phyloP scores from a whole-genome alignment of 139 green algal genomes.

The Coccomyxa sp. region DNA sequence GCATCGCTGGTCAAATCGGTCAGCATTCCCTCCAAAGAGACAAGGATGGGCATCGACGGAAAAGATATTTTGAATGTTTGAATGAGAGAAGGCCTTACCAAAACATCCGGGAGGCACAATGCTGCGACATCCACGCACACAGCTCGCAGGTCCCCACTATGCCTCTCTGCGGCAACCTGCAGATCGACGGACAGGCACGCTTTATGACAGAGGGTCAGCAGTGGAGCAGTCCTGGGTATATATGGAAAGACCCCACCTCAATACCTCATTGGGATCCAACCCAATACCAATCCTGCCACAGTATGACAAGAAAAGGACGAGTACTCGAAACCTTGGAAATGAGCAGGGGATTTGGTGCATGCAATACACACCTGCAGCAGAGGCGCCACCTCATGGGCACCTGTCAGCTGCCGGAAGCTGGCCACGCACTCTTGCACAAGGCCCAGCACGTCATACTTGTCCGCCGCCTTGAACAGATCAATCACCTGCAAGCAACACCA shows the following conservation, averaged over 20 bases:
- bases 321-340: background rate
- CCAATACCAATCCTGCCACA: background rate
- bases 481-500: constrained; percentile 7
- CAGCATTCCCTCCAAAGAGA: background rate
- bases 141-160: constrained; percentile 21
- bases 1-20: background rate
- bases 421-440: constrained; percentile 34
- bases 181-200: background rate
- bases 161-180: constrained; percentile 27
- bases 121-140: constrained; percentile 13
- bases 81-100: constrained; percentile 2
- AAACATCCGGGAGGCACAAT: constrained; percentile 17
- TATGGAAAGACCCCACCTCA: background rate
- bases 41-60: no score
- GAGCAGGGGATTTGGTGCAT: background rate
- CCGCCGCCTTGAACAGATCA: constrained; percentile 33
- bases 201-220: background rate
- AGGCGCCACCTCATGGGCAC: constrained; percentile 18
- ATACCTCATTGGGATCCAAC: background rate
- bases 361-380: constrained; percentile 20
- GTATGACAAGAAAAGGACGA: background rate
- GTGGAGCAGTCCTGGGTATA: background rate
- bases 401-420: constrained; percentile 29
- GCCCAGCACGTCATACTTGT: constrained; percentile 37
- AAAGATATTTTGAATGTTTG: no score